Evolutionary conservation across 768 basidiomycete species (phyloP), one percentile per base, ranked within the genome.

Genomic region (Leccinum subgranulosum): DNA sequence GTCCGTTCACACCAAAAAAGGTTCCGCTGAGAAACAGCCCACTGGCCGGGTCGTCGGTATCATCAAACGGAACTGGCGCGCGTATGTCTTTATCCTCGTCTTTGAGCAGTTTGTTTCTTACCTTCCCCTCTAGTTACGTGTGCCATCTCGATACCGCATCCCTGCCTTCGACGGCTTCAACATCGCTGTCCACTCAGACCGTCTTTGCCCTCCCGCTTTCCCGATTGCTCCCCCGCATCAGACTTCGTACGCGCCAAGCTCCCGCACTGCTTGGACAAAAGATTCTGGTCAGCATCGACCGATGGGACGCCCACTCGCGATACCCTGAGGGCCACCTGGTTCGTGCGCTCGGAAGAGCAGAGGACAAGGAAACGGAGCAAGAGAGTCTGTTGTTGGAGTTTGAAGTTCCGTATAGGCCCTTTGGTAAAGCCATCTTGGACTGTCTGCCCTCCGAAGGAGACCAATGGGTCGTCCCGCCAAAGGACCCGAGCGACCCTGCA

Each of bases 301-400:
- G 87, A 43, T 99, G 97, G 97, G 87, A 91, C 27, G 74, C 77
- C 6, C 88, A 85, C 10, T 93, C 91, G 1, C 82, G 93, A 19
- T 97, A 98, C 68, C 97, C 97, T 0, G 95, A 98, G 65, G 97
- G 97, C 0, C 97, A 99, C 69, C 93, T 99, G 61, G 95, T 98
- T 21, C 85, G 96, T 43, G 85, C 93, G 0, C 80, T 99, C 1
- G 97, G 97, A 3, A 85, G 84, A 65, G 92, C 86, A 0, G 96
- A 94, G 66, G 91, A 89, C 70, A 97, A 98, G 71, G 94, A 96
- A 69, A 95, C 95, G 0, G 96, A 98, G 66, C 90, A 94, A 69
- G 96, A 98, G 73, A 92, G 91, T 69, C 67, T 99, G 55, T 70
- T 99, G 64, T 75, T 98, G 28, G 96, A 99, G 71, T 98, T 88